These are phyloP conservation scores for Nannochloropsis gaditana DNA, from an alignment of 108 stramenopile genomes.

Conservation along the genomic window DNA sequence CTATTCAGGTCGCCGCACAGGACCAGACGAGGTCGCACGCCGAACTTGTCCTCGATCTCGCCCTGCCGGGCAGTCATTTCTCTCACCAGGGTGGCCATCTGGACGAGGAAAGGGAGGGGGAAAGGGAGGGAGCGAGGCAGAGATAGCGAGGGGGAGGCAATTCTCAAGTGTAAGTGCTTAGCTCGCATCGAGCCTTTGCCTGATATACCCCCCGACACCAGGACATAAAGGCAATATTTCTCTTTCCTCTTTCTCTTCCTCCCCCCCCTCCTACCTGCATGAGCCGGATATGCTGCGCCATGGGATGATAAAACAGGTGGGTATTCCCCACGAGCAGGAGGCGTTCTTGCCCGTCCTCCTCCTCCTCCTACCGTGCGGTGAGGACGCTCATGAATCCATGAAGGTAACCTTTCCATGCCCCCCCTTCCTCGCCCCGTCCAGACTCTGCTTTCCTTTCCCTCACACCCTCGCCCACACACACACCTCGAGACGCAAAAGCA, in stretches of 20 bases:
- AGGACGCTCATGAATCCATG: not conserved
- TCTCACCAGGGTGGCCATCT: conserved; percentile 21
- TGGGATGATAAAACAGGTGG: conserved; percentile 48
- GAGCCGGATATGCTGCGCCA: conserved; percentile 44
- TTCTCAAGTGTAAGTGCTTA: no score
- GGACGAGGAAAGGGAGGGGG: not conserved
- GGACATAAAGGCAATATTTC: not conserved
- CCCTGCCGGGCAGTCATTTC: not conserved
- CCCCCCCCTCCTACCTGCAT: conserved; percentile 38
- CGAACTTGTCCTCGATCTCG: not conserved
- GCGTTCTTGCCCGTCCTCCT: not conserved
- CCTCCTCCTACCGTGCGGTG: not conserved
- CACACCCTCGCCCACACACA: not conserved
- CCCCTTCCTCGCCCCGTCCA: not conserved
- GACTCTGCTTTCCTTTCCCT: not conserved
- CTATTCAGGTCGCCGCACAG: conserved; percentile 44
- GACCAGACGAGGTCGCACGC: conserved; percentile 27
- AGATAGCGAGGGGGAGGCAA: not conserved
- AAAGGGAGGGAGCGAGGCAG: not conserved
- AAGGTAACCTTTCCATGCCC: not conserved
- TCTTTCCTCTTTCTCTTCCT: not conserved
- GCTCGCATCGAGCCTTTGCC: no score
- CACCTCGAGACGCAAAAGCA: not conserved
- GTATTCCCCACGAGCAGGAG: conserved; percentile 48
- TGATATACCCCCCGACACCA: not conserved